Conservation (phyloP, 441 rosid genomes). For the Gossypium davidsonii region DNA sequence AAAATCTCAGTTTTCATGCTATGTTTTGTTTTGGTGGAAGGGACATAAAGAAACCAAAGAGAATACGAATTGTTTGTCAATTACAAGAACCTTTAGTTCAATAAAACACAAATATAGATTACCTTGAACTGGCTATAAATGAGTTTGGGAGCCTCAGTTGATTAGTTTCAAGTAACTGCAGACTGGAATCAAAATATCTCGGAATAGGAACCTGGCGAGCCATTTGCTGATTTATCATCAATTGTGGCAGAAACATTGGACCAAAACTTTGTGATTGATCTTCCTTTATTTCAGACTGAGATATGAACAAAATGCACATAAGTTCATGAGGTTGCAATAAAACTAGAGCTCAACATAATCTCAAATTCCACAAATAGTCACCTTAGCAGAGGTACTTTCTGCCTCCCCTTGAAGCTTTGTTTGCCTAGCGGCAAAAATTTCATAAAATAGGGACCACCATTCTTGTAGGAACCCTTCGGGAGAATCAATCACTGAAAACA, state of each 20-base stretch:
- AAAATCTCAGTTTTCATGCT: background rate
- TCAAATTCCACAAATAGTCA: slow-evolving; percentile 15
- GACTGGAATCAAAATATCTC: slow-evolving; percentile 11
- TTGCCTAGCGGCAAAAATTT: slow-evolving; percentile 22
- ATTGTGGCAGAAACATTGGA: background rate
- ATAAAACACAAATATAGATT: background rate
- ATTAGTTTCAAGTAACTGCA: slow-evolving; percentile 4
- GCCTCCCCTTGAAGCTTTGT: slow-evolving; percentile 13
- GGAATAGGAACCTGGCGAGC: slow-evolving; percentile 14
- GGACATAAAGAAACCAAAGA: slow-evolving; percentile 8
- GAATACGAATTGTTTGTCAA: background rate
- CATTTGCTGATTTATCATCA: slow-evolving; percentile 9
- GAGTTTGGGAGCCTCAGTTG: slow-evolving; percentile 8
- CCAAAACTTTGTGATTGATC: slow-evolving; percentile 11
- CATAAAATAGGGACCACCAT: slow-evolving; percentile 50
- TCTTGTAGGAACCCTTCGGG: slow-evolving; percentile 38
- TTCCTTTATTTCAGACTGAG: slow-evolving; percentile 13
- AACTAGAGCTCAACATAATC: background rate
- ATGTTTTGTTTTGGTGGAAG: background rate
- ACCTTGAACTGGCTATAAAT: slow-evolving; percentile 21
- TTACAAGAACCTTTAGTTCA: background rate
- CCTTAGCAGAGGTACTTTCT: slow-evolving; percentile 22
- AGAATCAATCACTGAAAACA: slow-evolving; percentile 32
- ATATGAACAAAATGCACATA: background rate
- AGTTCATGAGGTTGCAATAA: background rate